Conservation (phyloP, 2,329 filamentous ascomycete genomes). For the Furcasterigmium furcatum region DNA sequence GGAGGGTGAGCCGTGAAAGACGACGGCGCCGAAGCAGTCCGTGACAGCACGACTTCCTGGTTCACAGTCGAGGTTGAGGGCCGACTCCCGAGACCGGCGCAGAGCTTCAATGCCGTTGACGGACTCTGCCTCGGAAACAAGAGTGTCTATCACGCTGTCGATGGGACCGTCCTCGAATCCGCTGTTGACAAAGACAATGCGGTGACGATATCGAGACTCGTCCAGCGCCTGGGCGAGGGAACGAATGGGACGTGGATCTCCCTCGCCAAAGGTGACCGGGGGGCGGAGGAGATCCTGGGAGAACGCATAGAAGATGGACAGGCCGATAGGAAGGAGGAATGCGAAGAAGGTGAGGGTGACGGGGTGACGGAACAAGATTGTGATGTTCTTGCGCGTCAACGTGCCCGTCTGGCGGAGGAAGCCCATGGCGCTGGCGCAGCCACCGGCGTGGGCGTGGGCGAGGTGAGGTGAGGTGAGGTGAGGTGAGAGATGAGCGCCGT, state of each 20-base stretch:
- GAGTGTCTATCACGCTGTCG: constrained; percentile 61
- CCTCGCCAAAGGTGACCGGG: constrained; percentile 73
- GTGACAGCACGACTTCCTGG: constrained; percentile 62
- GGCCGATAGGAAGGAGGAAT: constrained; percentile 55
- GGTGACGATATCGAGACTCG: constrained; percentile 43
- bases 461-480: too few species aligned
- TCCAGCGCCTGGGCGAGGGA: constrained; percentile 37
- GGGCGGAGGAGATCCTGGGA: constrained; percentile 82
- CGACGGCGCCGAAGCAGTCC: constrained; percentile 67
- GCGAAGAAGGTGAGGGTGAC: constrained; percentile 51
- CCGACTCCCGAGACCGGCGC: constrained; percentile 15
- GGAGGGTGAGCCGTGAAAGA: constrained; percentile 66
- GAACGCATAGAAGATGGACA: constrained; percentile 62
- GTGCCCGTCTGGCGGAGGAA: constrained; percentile 53
- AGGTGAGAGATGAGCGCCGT: too few species aligned
- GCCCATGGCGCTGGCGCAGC: neutral
- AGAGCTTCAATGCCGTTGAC: constrained; percentile 18
- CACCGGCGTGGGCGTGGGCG: neutral
- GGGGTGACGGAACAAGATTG: constrained; percentile 54
- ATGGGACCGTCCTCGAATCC: constrained; percentile 68
- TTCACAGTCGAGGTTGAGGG: constrained; percentile 47
- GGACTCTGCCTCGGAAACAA: constrained; percentile 29
- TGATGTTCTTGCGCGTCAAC: constrained; percentile 59
- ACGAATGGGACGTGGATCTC: constrained; percentile 55
- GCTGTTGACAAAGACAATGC: constrained; percentile 76